Base-by-base conservation (phyloP, 2,329 filamentous ascomycete species). In the Diaporthe helianthi region DNA sequence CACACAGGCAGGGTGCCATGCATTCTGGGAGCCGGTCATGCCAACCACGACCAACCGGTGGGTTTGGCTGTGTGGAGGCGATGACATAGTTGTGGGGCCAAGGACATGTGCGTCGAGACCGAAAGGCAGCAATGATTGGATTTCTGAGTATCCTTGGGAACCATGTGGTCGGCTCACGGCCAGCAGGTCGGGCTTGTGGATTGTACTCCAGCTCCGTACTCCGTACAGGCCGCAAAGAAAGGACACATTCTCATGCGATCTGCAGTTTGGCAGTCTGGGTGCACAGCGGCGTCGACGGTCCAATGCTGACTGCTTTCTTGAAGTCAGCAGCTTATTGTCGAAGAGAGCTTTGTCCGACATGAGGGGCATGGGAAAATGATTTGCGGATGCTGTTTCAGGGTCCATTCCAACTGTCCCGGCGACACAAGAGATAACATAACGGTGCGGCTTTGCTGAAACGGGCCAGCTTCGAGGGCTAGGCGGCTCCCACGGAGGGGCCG, bases 111-210 rank as follows among this genome's bases (percentile, higher is more conserved):
- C 52, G 51, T 61, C 26, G 49, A 69, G 44, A 26, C 44, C 41
- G 26, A 53, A 51, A 46, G 54, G n/a, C 22, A 52, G 26, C 47
- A 47, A 49, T 26, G 54, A 66, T 71, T 69, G 60, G 52, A 17
- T 24, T 65, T 61, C 60, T 54, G 61, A 52, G 46, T 65, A 53
- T 61, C 58, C 41, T 33, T 41, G 68, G 60, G 67, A 26, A 51
- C 66, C 69, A 71, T 71, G 69, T 71, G 69, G 67, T 71, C 69
- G 69, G 69, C 58, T 46, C 46, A 51, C 49, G 52, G 66, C 26
- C 38, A 55, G 38, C 63, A 58, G 53, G 68, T 67, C 53, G 52
- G n/a, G 47, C 49, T 60, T 47, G 54, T 60, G 41, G 61, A 41
- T n/a, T n/a, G n/a, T n/a, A n/a, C n/a, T n/a, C n/a, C n/a, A n/a